Conservation (phyloP, 202 grass and related monocot species). For the Sporobolus alterniflorus region DNA sequence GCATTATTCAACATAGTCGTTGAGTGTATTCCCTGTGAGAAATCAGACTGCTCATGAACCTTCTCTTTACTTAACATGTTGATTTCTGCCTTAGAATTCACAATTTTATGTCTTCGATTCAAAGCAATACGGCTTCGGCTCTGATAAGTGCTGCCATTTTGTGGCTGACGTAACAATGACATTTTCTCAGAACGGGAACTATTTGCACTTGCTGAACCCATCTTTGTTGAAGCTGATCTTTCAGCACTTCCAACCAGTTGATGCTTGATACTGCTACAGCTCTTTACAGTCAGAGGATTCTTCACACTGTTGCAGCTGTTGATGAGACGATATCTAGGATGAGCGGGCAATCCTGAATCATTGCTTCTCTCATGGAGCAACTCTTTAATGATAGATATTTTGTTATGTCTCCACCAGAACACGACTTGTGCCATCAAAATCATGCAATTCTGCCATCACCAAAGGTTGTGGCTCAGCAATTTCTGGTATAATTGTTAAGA, state of each 20-base stretch:
- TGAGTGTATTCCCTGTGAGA: slow-evolving; percentile 17
- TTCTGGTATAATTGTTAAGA: not conserved
- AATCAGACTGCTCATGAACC: slow-evolving; percentile 10
- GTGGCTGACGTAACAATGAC: slow-evolving; percentile 16
- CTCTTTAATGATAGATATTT: not conserved
- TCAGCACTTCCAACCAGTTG: slow-evolving; percentile 27
- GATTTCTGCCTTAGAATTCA: not conserved
- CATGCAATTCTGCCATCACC: slow-evolving; percentile 6
- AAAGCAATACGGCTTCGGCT: slow-evolving; percentile 8
- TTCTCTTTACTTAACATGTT: slow-evolving; percentile 1
- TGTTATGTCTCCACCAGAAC: not conserved
- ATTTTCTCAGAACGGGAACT: slow-evolving; percentile 43
- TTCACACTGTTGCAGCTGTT: slow-evolving; percentile 7
- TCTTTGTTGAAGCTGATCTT: slow-evolving; percentile 22
- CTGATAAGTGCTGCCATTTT: not conserved
- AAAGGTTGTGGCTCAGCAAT: not conserved
- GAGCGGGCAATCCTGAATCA: not conserved
- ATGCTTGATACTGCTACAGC: slow-evolving; percentile 4
- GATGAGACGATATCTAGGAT: not conserved
- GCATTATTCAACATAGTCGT: slow-evolving; percentile 45
- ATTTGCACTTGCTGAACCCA: not conserved
- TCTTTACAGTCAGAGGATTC: slow-evolving; percentile 8
- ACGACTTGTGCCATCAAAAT: not conserved
- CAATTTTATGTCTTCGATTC: slow-evolving; percentile 22
- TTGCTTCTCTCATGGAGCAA: not conserved